These are phyloP conservation scores for Prosopis cineraria DNA, from an alignment of 306 rosid species.

Conservation along the genomic window DNA sequence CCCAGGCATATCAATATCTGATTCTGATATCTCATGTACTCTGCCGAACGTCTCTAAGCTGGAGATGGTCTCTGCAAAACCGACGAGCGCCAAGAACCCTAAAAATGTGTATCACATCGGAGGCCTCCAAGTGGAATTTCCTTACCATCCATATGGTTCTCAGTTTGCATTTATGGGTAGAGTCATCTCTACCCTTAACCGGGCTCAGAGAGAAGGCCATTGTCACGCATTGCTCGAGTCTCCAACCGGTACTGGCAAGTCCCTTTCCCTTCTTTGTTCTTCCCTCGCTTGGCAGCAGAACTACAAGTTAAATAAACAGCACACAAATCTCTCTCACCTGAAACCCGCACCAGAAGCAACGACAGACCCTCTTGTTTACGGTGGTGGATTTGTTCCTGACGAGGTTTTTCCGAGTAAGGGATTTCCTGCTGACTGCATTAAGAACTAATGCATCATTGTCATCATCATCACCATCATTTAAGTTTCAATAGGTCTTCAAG, in stretches of 20 bases:
- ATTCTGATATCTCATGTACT: neutral
- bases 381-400: constrained; percentile 84
- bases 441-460: neutral
- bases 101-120: constrained; percentile 76
- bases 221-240: constrained; percentile 95
- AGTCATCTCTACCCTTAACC: constrained; percentile 85
- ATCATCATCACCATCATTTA: neutral
- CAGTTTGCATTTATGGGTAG: constrained; percentile 92
- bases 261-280: constrained; percentile 92
- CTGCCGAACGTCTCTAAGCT: neutral
- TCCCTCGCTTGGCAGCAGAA: constrained; percentile 87
- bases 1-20: neutral
- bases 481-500: neutral
- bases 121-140: constrained; percentile 83
- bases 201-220: constrained; percentile 78
- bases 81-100: constrained; percentile 47
- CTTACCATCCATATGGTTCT: constrained; percentile 84
- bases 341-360: constrained; percentile 62
- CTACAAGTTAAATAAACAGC: constrained; percentile 44
- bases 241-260: constrained; percentile 93
- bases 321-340: constrained; percentile 33
- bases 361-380: constrained; percentile 65
- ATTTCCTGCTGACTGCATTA: neutral
- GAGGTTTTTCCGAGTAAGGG: constrained; percentile 51
- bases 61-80: constrained; percentile 51